Conservation (phyloP, 2,329 filamentous ascomycete genomes). For the Myotisia sp. region DNA sequence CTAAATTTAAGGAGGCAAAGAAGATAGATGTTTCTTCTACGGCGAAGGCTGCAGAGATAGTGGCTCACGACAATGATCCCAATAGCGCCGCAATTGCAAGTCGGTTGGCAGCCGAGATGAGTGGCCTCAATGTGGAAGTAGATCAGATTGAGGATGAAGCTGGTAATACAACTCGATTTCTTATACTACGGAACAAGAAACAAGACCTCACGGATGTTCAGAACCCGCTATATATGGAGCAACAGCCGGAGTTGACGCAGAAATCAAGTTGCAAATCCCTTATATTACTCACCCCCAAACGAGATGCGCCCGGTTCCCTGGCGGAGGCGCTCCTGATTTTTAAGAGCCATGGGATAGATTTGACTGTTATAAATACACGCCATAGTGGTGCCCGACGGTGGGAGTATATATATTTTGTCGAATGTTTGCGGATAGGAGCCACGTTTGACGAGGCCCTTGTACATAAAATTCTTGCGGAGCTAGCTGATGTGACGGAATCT, state of each 20-base stretch:
- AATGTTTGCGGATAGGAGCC: conserved; percentile 52
- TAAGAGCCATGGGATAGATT: conserved; percentile 54
- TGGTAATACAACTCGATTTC: conserved; percentile 35
- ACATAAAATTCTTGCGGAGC: conserved; percentile 19
- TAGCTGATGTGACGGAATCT: conserved; percentile 25
- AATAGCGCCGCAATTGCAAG: conserved; percentile 66
- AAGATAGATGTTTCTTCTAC: conserved; percentile 74
- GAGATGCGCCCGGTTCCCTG: conserved; percentile 64
- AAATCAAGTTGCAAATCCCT: conserved; percentile 46
- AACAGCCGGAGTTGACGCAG: neutral
- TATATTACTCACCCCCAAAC: conserved; percentile 69
- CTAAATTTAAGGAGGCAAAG: conserved; percentile 56
- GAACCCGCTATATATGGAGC: neutral
- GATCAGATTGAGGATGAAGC: conserved; percentile 35
- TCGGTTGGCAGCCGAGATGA: conserved; percentile 53
- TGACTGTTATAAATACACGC: conserved; percentile 81
- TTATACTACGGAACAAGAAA: conserved; percentile 28
- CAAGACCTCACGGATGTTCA: conserved; percentile 15
- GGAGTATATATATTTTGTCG: conserved; percentile 90
- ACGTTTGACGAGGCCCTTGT: conserved; percentile 19
- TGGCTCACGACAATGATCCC: conserved; percentile 41
- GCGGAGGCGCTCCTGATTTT: conserved; percentile 72
- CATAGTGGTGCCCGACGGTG: conserved; percentile 63
- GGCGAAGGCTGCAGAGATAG: conserved; percentile 68
- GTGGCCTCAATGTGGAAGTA: conserved; percentile 52